Conservation (phyloP, 78 protist species). For the Pelomyxa schiedti region DNA sequence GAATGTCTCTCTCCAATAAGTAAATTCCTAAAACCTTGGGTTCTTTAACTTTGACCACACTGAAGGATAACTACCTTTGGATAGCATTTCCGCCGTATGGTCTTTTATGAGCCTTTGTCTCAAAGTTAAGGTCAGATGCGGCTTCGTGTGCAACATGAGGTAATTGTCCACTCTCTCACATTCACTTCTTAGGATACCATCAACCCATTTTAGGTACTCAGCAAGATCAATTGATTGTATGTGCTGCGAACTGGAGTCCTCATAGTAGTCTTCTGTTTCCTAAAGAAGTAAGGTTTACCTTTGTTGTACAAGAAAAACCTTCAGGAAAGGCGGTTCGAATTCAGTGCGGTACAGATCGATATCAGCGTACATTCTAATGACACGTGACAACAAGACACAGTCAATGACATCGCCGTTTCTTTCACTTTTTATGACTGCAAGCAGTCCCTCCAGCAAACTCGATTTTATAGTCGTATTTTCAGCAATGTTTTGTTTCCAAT, state of each 20-base stretch:
- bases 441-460: constrained; percentile 18
- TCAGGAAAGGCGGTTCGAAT: constrained; percentile 43
- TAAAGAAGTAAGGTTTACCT: constrained; percentile 48
- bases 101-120: constrained; percentile 35
- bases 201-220: constrained; percentile 51
- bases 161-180: constrained; percentile 30
- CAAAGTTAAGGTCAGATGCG: constrained; percentile 14
- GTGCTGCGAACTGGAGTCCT: neutral
- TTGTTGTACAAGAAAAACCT: too few relatives aligned
- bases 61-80: neutral
- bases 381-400: constrained; percentile 13
- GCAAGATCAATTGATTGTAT: constrained; percentile 14
- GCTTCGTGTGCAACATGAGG: constrained; percentile 19
- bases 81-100: constrained; percentile 33
- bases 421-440: constrained; percentile 43
- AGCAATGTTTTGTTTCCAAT: constrained; percentile 28
- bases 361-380: constrained; percentile 44
- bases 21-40: constrained; percentile 31
- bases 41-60: neutral
- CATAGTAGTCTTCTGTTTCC: too few relatives aligned
- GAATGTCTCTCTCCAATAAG: constrained; percentile 4
- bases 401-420: constrained; percentile 57
- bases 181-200: constrained; percentile 46
- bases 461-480: constrained; percentile 11
- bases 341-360: constrained; percentile 8